Evolutionary conservation across 371 early-diverging fungal genomes (phyloP), one percentile per base, ranked within the genome.

Genomic region (Syncephalastrum racemosum): DNA sequence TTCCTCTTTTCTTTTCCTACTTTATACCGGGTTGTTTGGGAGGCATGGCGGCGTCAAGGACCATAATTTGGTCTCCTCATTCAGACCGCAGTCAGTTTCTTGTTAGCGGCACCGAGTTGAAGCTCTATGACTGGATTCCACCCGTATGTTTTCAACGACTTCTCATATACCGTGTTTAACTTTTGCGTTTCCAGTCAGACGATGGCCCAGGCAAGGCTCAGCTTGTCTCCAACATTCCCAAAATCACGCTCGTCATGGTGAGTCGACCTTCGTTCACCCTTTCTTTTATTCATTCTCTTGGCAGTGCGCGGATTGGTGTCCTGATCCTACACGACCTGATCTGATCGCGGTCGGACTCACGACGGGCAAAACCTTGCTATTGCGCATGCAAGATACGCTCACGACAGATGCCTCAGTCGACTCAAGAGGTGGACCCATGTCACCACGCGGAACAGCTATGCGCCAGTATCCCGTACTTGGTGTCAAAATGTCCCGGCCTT

Each of bases 271-370:
- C 27, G 14, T 18, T 31, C 42, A 4, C 54, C 13, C n/a, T 45
- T 19, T 18, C 25, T 10, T 31, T 4, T 31, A 31, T 10, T 31
- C 36, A 31, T 31, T 31, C 8, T 31, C 10, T 5, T 6, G 36
- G 36, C 58, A 90, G 89, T 88, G 87, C 68, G 85, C 89, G 44
- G 86, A 85, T 46, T 91, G 91, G 91, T 89, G 85, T 20, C 86
- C 87, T 4, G 86, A 87, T 71, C 75, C 85, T 13, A 75, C 74
- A 46, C 78, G 72, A 58, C 71, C 75, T 40, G 87, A 89, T 61
- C 59, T 88, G 24, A 75, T 90, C 7, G 91, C 90, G 3, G 83
- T 88, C 10, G 91, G 91, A 19, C 63, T 84, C 52, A 79, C 82
- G 6, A 91, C 83, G 1, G 93, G 93, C 54, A 68, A 75, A 50